Base-by-base conservation (phyloP, 2,329 filamentous ascomycete species). In the Colletotrichum tabaci region DNA sequence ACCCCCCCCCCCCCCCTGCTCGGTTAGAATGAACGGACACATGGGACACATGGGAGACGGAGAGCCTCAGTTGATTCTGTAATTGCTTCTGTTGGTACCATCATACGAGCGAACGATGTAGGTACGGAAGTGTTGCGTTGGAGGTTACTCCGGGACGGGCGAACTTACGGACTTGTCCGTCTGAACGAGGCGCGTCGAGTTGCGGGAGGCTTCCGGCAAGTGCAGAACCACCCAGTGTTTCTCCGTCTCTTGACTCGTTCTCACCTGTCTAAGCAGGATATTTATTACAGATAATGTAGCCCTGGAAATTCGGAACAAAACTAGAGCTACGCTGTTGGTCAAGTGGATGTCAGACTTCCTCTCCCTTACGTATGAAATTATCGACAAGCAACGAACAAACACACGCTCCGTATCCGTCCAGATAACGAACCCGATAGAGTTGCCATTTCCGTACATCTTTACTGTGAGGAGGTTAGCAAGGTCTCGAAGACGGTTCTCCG, bases 141-240 rank as follows among this genome's bases (percentile, higher is more conserved):
- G 30, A 18, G 18, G 13, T 26, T 61, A 50, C 26, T 49, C 58
- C 58, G 44, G 38, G 26, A 35, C n/a, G 26, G 12, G 21, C 23
- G 44, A 38, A 30, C n/a, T 57, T 52, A 65, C 66, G 66, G 60
- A 57, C 60, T 42, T n/a, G 23, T 40, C 49, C 35, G 42, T 13
- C 30, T 21, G 6, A 21, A 26, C n/a, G 46, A 40, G 12, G 18
- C 21, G 15, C 35, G 49, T 38, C 47, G 49, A 46, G 49, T 46
- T 64, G 49, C 21, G 38, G 40, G 61, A 61, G 50, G 30, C 46
- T 35, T 42, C 42, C 26, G 57, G 42, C 21, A 42, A 8, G 21
- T 47, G n/a, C 61, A 63, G 47, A 12, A 35, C 35, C 35, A n/a
- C 61, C 44, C 23, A 42, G 9, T 49, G 30, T 53, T 30, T 53